A percentile compares a stretch with the other conserved stretches of the same genome.
Evolutionary conservation across 345 rosid species (phyloP).

Genomic region (Durio zibethinus): DNA sequence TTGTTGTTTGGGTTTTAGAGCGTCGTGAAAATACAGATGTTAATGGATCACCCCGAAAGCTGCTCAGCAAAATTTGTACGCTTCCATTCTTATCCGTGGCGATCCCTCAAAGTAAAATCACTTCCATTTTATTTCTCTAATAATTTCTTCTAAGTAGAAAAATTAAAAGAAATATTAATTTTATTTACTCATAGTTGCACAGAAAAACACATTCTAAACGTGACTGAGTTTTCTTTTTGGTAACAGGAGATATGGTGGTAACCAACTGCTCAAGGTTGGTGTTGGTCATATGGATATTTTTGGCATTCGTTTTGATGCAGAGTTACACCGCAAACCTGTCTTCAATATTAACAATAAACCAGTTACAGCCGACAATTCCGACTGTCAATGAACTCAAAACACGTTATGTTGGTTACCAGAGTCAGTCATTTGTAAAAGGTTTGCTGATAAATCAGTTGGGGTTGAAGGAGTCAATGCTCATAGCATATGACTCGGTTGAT

Average conservation of each 20-base stretch:
- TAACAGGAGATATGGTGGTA: slow-evolving; percentile 4
- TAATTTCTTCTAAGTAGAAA: background rate
- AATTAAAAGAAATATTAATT: too few species aligned
- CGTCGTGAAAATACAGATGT: slow-evolving; percentile 30
- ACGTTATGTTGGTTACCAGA: background rate
- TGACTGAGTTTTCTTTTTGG: background rate
- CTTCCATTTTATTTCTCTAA: background rate
- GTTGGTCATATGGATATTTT: background rate
- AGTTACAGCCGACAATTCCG: background rate
- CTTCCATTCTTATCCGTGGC: slow-evolving; percentile 40
- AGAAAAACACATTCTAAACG: too few species aligned
- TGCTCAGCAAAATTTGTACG: slow-evolving; percentile 29
- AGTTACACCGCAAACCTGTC: slow-evolving; percentile 10
- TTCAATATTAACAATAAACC: background rate
- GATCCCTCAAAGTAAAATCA: slow-evolving; percentile 32
- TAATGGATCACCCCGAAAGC: slow-evolving; percentile 21
- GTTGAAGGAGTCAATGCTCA: background rate
- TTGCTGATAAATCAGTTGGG: background rate
- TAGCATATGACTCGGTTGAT: background rate
- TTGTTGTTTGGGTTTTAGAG: slow-evolving; percentile 35
- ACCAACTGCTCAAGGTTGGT: slow-evolving; percentile 4
- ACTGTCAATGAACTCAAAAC: background rate
- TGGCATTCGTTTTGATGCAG: slow-evolving; percentile 1
- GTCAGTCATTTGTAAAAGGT: background rate
- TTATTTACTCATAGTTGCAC: too few species aligned